A percentile compares a stretch with the other conserved stretches of the same genome.
Conservation (phyloP, 192 early-diverging fungal genomes). For the Phlyctochytrium planicorne region DNA sequence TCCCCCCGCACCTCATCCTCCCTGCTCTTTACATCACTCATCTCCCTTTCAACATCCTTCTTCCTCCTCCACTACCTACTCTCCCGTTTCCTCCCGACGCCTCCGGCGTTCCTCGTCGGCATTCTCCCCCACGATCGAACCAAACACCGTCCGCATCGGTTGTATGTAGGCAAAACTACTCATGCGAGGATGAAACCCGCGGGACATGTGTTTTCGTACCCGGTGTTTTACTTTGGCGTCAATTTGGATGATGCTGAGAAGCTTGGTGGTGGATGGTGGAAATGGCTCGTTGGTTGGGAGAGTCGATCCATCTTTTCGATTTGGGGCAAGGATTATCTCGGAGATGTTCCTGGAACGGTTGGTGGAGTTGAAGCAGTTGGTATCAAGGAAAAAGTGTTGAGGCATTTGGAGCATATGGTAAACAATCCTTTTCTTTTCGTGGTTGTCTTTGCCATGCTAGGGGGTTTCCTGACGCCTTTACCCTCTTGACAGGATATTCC, state of each 20-base stretch:
- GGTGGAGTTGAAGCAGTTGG: neutral
- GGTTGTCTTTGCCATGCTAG: too few relatives aligned
- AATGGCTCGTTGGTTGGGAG: slow-evolving; percentile 22
- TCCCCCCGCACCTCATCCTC: neutral
- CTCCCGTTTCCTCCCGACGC: neutral
- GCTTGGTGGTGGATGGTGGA: neutral
- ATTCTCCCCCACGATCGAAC: neutral
- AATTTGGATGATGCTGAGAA: slow-evolving; percentile 4
- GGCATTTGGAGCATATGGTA: slow-evolving; percentile 7
- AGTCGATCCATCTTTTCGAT: slow-evolving; percentile 29
- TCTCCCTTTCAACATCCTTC: neutral
- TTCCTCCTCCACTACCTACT: neutral
- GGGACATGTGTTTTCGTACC: slow-evolving; percentile 50
- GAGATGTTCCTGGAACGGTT: neutral
- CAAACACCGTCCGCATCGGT: neutral
- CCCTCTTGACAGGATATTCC: slow-evolving; percentile 27
- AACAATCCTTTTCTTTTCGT: neutral
- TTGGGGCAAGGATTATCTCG: slow-evolving; percentile 31
- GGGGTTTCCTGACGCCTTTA: too few relatives aligned
- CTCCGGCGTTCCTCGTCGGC: neutral
- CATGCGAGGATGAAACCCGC: slow-evolving; percentile 48
- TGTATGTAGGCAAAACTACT: slow-evolving; percentile 38
- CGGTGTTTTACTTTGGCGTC: slow-evolving; percentile 48
- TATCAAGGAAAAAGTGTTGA: slow-evolving; percentile 15
- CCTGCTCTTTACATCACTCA: neutral